Base-by-base conservation (phyloP, 2,329 filamentous ascomycete species). In the Incumbomyces lentus region DNA sequence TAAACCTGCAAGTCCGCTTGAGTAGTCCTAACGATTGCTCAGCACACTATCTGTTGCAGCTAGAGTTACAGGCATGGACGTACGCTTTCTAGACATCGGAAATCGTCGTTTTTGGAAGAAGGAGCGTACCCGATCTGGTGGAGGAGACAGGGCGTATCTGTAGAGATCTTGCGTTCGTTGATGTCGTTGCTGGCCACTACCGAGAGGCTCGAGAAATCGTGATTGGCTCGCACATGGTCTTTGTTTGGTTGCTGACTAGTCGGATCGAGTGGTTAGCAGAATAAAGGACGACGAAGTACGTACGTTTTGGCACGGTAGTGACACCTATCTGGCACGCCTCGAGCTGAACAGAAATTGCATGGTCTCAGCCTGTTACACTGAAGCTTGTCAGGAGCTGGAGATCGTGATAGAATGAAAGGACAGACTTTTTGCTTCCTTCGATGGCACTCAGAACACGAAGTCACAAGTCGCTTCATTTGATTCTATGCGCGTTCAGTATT, bases 391-490 rank as follows among this genome's bases (percentile, higher is more conserved):
- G 37, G 19, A 40, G 22, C 22, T 22, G 3, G 3, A 40, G 14
- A 17, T 18, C 6, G 37, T 22, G 13, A 40, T 16, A n/a, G 19
- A 19, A 16, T 17, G 17, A 40, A 19, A n/a, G n/a, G 37, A 40
- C 19, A 40, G 13, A 40, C 37, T 32, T 45, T 48, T 30, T 38
- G 35, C 18, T 48, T 48, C 18, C 46, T n/a, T 6, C 46, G 46
- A 18, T 48, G 40, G 22, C 46, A 48, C 41, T 48, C 46, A 16
- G 41, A 34, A 34, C 46, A 48, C 13, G 41, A 44, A 13, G 46
- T 48, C 30, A 48, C 41, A 40, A 4, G 6, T 26, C 18, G n/a
- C 22, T 38, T 29, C 22, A 26, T 26, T 26, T 26, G 22, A 35
- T 38, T 13, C 22, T 26, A 8, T 26, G 22, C 22, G 22, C 22